These are phyloP conservation scores for Fusarium scirpi DNA, from an alignment of 2,329 filamentous ascomycete genomes.

Conservation along the genomic window DNA sequence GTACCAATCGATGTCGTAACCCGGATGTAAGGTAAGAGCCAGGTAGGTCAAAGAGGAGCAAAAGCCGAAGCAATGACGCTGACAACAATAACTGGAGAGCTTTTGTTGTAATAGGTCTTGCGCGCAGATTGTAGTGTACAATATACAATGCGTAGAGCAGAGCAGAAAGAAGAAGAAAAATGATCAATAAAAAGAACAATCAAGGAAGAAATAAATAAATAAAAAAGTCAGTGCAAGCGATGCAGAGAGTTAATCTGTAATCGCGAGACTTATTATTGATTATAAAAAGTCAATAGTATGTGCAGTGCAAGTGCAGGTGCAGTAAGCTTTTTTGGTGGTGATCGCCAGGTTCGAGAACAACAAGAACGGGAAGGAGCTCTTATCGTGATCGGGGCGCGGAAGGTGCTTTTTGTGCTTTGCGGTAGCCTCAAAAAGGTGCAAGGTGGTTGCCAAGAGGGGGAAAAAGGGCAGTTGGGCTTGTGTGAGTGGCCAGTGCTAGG, in stretches of 20 bases:
- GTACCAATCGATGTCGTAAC: conserved; percentile 31
- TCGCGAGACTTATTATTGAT: conserved; percentile 40
- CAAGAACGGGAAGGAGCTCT: conserved; percentile 35
- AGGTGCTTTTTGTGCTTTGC: conserved; percentile 41
- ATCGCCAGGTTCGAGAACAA: conserved; percentile 37
- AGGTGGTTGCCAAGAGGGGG: conserved; percentile 36
- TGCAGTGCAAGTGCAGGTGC: conserved; percentile 5
- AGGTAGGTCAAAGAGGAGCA: conserved; percentile 23
- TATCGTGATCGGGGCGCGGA: conserved; percentile 38
- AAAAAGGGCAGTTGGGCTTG: conserved; percentile 1
- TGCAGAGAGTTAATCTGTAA: background rate
- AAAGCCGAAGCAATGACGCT: conserved; percentile 36
- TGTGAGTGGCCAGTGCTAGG: conserved; percentile 27
- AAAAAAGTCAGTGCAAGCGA: conserved; percentile 23
- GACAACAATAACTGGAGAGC: conserved; percentile 24
- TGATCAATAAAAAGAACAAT: conserved; percentile 26
- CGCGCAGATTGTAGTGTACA: conserved; percentile 15
- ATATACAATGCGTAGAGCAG: conserved; percentile 7
- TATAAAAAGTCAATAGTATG: conserved; percentile 21
- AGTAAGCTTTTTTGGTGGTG: conserved; percentile 25
- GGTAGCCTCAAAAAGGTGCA: conserved; percentile 30
- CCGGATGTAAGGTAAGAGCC: conserved; percentile 25
- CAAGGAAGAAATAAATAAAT: conserved; percentile 16
- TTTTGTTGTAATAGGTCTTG: conserved; percentile 14
- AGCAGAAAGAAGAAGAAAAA: conserved; percentile 6